Conservation (phyloP, 371 early-diverging fungal species). For the Funneliformis caledonium region DNA sequence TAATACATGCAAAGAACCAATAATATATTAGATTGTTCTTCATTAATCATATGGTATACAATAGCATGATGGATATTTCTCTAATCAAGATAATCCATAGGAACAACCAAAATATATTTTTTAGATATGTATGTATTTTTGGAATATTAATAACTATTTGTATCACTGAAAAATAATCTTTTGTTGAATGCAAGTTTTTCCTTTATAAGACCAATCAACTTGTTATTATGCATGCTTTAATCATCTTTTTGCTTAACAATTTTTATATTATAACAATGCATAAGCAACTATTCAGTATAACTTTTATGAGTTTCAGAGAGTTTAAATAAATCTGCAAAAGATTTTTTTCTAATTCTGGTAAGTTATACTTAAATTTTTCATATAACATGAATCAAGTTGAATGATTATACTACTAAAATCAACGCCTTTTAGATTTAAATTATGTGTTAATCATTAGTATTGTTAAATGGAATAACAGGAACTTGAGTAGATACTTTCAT, state of each 20-base stretch:
- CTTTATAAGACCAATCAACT: not conserved
- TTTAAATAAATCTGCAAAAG: constrained; percentile 1
- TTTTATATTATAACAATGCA: too few relatives aligned
- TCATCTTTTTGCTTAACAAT: too few relatives aligned
- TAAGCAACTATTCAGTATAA: not conserved
- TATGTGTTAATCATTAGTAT: not conserved
- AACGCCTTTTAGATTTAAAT: not conserved
- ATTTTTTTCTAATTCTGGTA: not conserved
- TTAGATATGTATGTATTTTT: not conserved
- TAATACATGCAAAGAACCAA: too few relatives aligned
- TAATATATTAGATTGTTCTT: not conserved
- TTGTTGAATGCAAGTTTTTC: not conserved
- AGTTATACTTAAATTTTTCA: constrained; percentile 3
- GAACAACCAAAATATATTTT: not conserved
- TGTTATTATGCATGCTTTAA: too few relatives aligned
- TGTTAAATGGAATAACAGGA: not conserved
- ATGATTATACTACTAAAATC: not conserved
- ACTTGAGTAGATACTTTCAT: not conserved
- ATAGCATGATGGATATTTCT: too few relatives aligned
- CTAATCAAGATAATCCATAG: too few relatives aligned
- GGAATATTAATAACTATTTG: not conserved
- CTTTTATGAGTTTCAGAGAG: not conserved
- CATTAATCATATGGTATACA: not conserved
- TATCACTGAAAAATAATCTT: not conserved
- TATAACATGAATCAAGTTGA: not conserved